A percentile compares a stretch with the other conserved stretches of the same genome.
These are phyloP conservation scores for Raphidocelis subcapitata DNA, from an alignment of 139 green algal genomes.

Conservation along the genomic window DNA sequence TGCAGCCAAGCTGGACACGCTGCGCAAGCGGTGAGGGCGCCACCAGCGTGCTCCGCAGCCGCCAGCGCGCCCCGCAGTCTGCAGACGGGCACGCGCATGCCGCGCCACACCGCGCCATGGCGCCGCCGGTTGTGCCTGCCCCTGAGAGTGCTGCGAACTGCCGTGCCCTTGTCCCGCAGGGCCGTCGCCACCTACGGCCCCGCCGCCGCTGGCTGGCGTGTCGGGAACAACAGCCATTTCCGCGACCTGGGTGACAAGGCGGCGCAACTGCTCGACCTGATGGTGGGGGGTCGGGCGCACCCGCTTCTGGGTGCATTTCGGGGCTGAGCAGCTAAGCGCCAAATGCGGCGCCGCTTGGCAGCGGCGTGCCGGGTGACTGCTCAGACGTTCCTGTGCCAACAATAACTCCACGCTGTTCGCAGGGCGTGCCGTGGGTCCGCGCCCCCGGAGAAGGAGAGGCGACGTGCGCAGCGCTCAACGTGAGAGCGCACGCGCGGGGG, in stretches of 20 bases:
- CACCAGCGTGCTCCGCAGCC: no score
- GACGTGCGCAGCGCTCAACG: slow-evolving; percentile 65
- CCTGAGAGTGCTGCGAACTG: no score
- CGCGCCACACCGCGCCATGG: no score
- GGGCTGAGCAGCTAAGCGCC: no score
- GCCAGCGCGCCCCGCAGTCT: no score
- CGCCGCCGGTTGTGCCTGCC: no score
- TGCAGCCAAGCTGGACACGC: slow-evolving; percentile 49
- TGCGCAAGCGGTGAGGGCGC: slow-evolving; percentile 49
- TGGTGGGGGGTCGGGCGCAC: slow-evolving; percentile 25
- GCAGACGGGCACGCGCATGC: no score
- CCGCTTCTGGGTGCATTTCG: no score
- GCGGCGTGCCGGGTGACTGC: no score
- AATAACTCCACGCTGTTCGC: no score
- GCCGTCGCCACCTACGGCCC: slow-evolving; percentile 24
- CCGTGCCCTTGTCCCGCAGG: slow-evolving; percentile 13
- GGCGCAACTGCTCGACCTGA: slow-evolving; percentile 22
- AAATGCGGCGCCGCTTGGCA: no score
- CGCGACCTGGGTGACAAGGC: slow-evolving; percentile 13
- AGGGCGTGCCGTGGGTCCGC: slow-evolving; percentile 71
- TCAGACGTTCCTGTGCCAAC: no score
- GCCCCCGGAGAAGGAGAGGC: slow-evolving; percentile 78
- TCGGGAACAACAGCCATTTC: slow-evolving; percentile 40
- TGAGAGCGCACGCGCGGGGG: background rate
- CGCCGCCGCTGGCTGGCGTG: background rate